These are phyloP conservation scores for Boletellus emodensis DNA, from an alignment of 768 basidiomycete species.

Conservation along the genomic window DNA sequence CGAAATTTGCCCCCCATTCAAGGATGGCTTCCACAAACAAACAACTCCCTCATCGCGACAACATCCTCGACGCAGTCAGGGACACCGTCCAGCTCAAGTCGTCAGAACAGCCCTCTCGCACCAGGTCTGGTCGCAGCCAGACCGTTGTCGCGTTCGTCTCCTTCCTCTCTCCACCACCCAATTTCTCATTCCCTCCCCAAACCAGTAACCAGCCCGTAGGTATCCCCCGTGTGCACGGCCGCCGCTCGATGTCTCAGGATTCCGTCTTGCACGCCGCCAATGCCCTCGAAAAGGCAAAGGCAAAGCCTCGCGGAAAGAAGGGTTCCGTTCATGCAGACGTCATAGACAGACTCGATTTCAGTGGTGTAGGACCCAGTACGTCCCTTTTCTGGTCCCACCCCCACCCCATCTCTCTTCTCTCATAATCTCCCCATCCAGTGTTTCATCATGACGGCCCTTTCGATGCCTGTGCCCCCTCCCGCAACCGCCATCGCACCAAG, in stretches of 20 bases:
- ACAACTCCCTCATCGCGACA: constrained; percentile 32
- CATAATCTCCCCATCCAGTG: constrained; percentile 44
- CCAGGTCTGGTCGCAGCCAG: constrained; percentile 54
- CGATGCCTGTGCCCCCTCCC: constrained; percentile 87
- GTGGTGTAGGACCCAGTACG: constrained; percentile 81
- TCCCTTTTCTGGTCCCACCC: constrained; percentile 16
- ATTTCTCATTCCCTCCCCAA: constrained; percentile 18
- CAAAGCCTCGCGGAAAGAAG: constrained; percentile 58
- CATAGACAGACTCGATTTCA: constrained; percentile 85
- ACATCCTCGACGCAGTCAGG: constrained; percentile 60
- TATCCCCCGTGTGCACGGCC: constrained; percentile 28
- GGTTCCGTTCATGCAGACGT: constrained; percentile 82
- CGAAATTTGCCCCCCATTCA: constrained; percentile 25
- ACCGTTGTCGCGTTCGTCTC: constrained; percentile 37
- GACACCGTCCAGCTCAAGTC: constrained; percentile 61
- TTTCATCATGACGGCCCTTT: constrained; percentile 93
- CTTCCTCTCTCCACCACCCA: background rate
- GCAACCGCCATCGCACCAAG: constrained; percentile 73
- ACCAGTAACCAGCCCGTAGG: constrained; percentile 22
- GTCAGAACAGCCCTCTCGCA: constrained; percentile 40
- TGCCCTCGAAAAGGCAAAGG: constrained; percentile 43
- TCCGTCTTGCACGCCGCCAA: constrained; percentile 38
- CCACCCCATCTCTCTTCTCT: background rate
- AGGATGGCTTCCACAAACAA: constrained; percentile 29
- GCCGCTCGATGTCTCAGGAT: constrained; percentile 50